Evolutionary conservation across 371 early-diverging fungal species (phyloP).

Genomic region (Rhizoclosmatium hyalinum): DNA sequence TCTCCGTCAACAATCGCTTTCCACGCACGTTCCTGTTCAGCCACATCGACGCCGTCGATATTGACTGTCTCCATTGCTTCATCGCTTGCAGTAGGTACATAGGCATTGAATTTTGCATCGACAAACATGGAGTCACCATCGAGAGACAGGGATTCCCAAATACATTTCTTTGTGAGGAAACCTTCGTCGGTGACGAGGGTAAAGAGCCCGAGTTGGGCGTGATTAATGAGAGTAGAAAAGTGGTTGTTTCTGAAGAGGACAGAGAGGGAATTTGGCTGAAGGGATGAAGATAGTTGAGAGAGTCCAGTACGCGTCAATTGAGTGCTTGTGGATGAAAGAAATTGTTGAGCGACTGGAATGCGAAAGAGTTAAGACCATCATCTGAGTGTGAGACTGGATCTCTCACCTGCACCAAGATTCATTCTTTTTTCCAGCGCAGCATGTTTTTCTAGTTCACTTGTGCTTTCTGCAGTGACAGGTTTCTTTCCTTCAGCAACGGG

Average conservation of each 20-base stretch:
- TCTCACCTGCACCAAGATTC: background rate
- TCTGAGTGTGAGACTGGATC: background rate
- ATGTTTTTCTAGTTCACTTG: background rate
- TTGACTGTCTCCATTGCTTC: constrained; percentile 15
- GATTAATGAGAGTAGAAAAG: constrained; percentile 83
- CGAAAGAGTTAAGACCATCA: constrained; percentile 10
- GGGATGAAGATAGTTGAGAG: constrained; percentile 61
- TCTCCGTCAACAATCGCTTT: constrained; percentile 16
- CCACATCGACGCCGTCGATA: constrained; percentile 1
- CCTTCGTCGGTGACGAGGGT: constrained; percentile 89
- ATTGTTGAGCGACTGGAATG: constrained; percentile 47
- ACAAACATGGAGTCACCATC: constrained; percentile 47
- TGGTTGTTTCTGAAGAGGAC: constrained; percentile 95
- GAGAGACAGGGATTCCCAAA: constrained; percentile 50
- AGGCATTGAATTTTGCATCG: constrained; percentile 35
- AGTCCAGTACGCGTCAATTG: constrained; percentile 85
- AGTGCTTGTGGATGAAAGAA: constrained; percentile 77
- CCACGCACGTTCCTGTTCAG: constrained; percentile 31
- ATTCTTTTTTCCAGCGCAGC: background rate
- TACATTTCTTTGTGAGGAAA: constrained; percentile 54
- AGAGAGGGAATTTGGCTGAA: constrained; percentile 69
- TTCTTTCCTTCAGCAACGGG: background rate
- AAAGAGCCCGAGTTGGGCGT: constrained; percentile 68
- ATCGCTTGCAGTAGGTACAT: constrained; percentile 14
- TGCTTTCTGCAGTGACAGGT: background rate